Conservation (phyloP, 179 eudicot species). For the Silene vulgaris region DNA sequence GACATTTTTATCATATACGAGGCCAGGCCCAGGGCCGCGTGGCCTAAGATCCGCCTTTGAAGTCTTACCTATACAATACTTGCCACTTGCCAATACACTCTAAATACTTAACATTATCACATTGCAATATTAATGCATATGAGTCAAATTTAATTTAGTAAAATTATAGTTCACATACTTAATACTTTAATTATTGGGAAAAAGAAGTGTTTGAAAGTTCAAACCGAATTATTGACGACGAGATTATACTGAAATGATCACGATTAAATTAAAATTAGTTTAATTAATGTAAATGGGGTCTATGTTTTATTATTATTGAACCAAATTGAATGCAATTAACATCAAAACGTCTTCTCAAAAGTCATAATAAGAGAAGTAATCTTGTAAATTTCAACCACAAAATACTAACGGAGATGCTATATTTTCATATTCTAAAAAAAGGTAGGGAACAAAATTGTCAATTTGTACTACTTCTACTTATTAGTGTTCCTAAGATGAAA, state of each 20-base stretch:
- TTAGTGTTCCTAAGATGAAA: constrained; percentile 11
- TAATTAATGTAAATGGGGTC: constrained; percentile 1
- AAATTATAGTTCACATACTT: too few species aligned
- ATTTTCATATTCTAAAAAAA: constrained; percentile 18
- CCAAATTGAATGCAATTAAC: constrained; percentile 14
- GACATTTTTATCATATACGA: too few species aligned
- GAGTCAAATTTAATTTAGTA: too few species aligned
- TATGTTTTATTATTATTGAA: background rate
- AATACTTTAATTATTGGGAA: background rate
- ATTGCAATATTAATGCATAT: too few species aligned
- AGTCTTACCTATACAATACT: too few species aligned
- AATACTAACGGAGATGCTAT: background rate
- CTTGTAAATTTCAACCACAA: constrained; percentile 6
- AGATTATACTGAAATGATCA: background rate
- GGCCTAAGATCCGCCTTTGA: too few species aligned
- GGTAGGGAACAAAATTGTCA: constrained; percentile 21
- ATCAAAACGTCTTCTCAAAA: constrained; percentile 4
- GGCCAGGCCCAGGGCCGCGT: too few species aligned
- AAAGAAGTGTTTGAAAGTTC: background rate
- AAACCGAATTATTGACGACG: background rate
- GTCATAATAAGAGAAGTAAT: background rate
- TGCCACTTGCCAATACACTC: too few species aligned
- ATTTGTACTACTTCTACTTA: constrained; percentile 8
- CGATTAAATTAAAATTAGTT: background rate
- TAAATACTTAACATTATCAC: too few species aligned